These are phyloP conservation scores for Geotrichum fermentans DNA, from an alignment of 1,139 yeast species.

Conservation along the genomic window DNA sequence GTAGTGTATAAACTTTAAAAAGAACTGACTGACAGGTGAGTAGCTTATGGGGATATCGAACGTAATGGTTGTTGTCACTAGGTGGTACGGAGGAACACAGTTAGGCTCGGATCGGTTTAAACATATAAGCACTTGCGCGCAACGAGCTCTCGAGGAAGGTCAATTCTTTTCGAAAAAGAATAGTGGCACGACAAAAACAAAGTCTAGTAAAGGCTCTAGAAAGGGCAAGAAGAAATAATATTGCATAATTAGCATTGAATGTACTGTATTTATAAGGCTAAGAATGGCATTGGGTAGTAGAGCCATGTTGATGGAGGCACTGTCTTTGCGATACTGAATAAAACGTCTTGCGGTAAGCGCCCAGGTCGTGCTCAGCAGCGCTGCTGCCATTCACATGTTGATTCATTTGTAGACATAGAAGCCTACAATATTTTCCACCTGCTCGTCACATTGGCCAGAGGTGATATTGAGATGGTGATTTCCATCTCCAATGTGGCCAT, in stretches of 20 bases:
- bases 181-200: neutral
- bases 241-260: too few relatives aligned
- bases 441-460: conserved; percentile 74
- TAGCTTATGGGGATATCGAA: conserved; percentile 58
- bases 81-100: conserved; percentile 91
- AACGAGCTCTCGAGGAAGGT: conserved; percentile 67
- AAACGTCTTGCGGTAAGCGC: conserved; percentile 91
- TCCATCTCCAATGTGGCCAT: conserved; percentile 95
- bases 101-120: conserved; percentile 82
- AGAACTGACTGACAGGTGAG: neutral
- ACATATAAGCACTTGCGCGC: conserved; percentile 76
- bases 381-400: conserved; percentile 73
- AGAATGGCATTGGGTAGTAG: too few relatives aligned
- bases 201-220: neutral
- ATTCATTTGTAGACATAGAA: conserved; percentile 95
- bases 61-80: conserved; percentile 73
- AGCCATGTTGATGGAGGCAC: conserved; percentile 63
- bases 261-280: too few relatives aligned
- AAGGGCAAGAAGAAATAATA: neutral
- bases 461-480: conserved; percentile 88
- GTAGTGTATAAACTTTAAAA: conserved; percentile 26
- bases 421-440: conserved; percentile 72
- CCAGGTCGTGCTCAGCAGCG: conserved; percentile 95
- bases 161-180: conserved; percentile 36
- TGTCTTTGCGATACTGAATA: conserved; percentile 74